Base-by-base conservation (phyloP, 1,284 basidiomycete genomes). In the Paramarasmius palmivorus region DNA sequence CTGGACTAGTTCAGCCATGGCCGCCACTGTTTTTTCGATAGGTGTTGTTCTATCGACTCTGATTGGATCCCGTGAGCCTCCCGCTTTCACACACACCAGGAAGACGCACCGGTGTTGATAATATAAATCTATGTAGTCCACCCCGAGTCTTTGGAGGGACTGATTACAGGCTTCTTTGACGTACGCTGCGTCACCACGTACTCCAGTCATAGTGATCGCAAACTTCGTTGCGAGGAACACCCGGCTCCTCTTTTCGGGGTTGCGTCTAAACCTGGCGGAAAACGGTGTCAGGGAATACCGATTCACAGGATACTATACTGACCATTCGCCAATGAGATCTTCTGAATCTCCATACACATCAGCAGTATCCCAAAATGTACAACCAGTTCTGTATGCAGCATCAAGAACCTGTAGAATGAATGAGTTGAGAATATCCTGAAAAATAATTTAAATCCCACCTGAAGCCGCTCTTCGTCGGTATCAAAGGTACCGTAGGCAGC, bases 161-260 rank as follows among this genome's bases (percentile, higher is more conserved):
- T 59, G 65, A 20, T 73, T 68, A 20, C 70, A 53, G 5, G 63
- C 61, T 42, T 64, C 50, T 32, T 62, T 63, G 32, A 64, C 62
- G 48, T 63, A 61, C 52, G 57, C 58, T 4, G 66, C 54, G 23
- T 57, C 56, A 15, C 59, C 64, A 44, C 62, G 46, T 8, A 59
- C 17, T 3, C 32, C n/a, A 25, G 25, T 36, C 14, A 22, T 15
- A 14, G 39, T 53, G 23, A 63, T 40, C 26, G 63, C 69, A 49
- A 69, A 71, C 54, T 72, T 73, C 49, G 69, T 70, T 3, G 69
- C 66, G 5, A 73, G 64, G 63, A 73, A 73, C 42, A 73, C 68
- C 34, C 66, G 54, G 34, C 56, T 49, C 22, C 68, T 64, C 50
- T 65, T 67, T 37, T 63, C 66, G 4, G 68, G 59, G 40, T 65